Base-by-base conservation (phyloP, 768 basidiomycete species). In the Tulasnella sp. region DNA sequence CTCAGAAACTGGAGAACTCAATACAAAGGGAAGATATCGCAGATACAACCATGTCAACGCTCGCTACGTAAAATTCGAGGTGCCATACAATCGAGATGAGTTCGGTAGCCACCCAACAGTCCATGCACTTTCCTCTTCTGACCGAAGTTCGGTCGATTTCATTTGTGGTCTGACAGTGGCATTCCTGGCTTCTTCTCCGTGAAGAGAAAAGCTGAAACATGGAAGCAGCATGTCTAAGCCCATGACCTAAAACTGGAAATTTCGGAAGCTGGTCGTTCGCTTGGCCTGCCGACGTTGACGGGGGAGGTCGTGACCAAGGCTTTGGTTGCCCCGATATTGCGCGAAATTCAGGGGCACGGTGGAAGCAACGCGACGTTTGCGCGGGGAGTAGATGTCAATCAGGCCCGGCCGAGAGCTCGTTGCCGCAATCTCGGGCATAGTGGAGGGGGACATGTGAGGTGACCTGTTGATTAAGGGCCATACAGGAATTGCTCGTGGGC, bases 321-420 rank as follows among this genome's bases (percentile, higher is more conserved):
- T 69, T 69, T 69, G 64, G 64, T 69, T 69, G 64, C 64, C 34
- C 64, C 64, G 64, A 69, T 37, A 69, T 69, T 69, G 64, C 64
- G 34, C 31, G 64, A 69, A 24, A 69, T 69, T 69, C 64, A 69
- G 64, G 64, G 64, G 18, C 64, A 37, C 24, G 34, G 12, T 18
- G 12, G 64, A 69, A 69, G 64, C 4, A 0, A 18, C 24, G 64
- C 64, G 64, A 69, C 64, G 31, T 34, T 69, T 69, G 64, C 14
- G 64, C 64, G 64, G 64, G 64, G 64, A 28, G 31, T 37, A 69
- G n/a, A 69, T 31, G 64, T 69, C 64, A 28, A 18, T 69, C 64
- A 69, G 64, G 64, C 64, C 64, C 64, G 28, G 28, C 64, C 64
- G 64, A 69, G 64, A 34, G 64, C 34, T 37, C 64, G 34, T 69